Evolutionary conservation across 768 basidiomycete species (phyloP).

Genomic region (Clitopilus hobsonii): DNA sequence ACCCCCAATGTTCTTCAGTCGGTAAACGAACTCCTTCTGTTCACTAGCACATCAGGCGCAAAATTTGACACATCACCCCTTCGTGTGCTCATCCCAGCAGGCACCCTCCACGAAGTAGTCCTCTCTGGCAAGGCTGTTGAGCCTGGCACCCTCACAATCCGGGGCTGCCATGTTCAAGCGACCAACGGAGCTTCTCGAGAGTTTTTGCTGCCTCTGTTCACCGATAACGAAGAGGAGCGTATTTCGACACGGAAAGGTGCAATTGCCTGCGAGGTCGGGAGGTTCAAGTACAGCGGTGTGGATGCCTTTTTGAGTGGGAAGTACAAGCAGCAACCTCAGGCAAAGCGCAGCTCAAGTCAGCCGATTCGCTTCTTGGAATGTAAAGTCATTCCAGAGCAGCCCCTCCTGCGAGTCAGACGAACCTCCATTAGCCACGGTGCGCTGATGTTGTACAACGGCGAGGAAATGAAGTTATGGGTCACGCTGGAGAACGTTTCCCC

Average conservation of each 20-base stretch:
- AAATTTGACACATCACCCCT: conserved; percentile 63
- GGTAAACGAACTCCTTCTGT: conserved; percentile 7
- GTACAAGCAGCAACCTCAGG: conserved; percentile 33
- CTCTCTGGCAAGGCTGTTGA: conserved; percentile 62
- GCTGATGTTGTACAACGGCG: conserved; percentile 93
- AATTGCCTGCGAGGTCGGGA: conserved; percentile 59
- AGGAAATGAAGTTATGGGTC: conserved; percentile 84
- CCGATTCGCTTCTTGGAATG: conserved; percentile 65
- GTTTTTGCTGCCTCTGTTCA: conserved; percentile 71
- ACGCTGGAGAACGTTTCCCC: conserved; percentile 88
- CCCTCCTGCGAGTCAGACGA: conserved; percentile 78
- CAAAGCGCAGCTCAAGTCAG: conserved; percentile 16
- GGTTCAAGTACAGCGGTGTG: conserved; percentile 72
- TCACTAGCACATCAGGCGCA: conserved; percentile 73
- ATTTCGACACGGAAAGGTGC: conserved; percentile 53
- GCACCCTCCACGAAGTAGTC: conserved; percentile 66
- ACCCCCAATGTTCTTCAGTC: neutral
- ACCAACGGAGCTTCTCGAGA: conserved; percentile 67
- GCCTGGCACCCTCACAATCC: conserved; percentile 64
- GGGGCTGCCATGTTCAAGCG: conserved; percentile 77
- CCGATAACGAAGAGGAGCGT: conserved; percentile 65
- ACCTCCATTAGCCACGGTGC: conserved; percentile 92
- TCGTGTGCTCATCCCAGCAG: conserved; percentile 66
- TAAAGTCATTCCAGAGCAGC: conserved; percentile 82
- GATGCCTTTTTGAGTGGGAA: conserved; percentile 64